Conservation (phyloP, 164 flowering plant species). For the Aristolochia contorta region DNA sequence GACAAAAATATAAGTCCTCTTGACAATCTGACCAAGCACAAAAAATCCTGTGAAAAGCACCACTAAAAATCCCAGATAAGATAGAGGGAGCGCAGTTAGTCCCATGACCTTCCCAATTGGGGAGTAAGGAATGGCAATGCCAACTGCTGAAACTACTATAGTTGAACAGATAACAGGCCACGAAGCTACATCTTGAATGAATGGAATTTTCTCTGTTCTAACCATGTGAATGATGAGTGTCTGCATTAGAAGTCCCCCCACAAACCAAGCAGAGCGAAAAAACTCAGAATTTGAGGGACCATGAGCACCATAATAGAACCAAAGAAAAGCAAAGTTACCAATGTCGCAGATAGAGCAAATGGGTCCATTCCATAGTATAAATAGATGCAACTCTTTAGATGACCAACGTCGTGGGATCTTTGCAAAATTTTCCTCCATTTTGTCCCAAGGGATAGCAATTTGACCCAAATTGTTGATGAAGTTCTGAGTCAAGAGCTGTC, state of each 20-base stretch:
- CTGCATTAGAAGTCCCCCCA: conserved; percentile 77
- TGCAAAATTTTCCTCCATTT: conserved; percentile 55
- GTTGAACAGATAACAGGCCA: conserved; percentile 67
- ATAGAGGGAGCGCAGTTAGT: conserved; percentile 35
- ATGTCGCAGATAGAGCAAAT: conserved; percentile 52
- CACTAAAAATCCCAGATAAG: conserved; percentile 52
- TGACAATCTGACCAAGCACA: conserved; percentile 48
- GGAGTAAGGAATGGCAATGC: conserved; percentile 48
- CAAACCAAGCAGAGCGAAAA: conserved; percentile 50
- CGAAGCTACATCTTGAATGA: conserved; percentile 58
- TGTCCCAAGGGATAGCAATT: conserved; percentile 76
- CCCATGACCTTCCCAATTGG: conserved; percentile 43
- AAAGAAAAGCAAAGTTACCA: conserved; percentile 34
- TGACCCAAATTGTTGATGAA: conserved; percentile 57
- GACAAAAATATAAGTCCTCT: conserved; percentile 22
- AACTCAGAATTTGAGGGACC: conserved; percentile 7
- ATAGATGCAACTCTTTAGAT: conserved; percentile 35
- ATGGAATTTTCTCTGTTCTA: conserved; percentile 69
- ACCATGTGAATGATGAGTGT: conserved; percentile 62
- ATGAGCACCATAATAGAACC: conserved; percentile 29
- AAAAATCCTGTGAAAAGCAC: conserved; percentile 47
- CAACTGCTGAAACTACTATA: conserved; percentile 38
- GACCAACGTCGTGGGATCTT: conserved; percentile 53
- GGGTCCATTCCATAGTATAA: conserved; percentile 68
- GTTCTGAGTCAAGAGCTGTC: conserved; percentile 62